Conservation (phyloP, 2,329 filamentous ascomycete genomes). For the Ophiostoma ips region DNA sequence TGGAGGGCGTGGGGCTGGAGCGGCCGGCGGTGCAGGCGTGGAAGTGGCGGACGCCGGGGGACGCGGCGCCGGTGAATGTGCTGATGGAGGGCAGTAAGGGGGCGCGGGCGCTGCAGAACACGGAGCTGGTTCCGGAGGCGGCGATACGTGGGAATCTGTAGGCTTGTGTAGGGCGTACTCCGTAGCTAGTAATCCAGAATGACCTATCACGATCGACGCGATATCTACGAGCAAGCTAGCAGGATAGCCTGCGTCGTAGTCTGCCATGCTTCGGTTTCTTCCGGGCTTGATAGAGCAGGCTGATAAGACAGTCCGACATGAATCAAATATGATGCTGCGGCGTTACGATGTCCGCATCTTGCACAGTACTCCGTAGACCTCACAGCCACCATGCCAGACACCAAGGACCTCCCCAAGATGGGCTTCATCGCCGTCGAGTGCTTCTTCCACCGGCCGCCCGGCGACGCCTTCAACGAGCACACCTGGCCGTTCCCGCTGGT, state of each 20-base stretch:
- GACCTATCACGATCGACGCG: no score
- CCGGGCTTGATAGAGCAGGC: not conserved
- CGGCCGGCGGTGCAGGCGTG: conserved; percentile 12
- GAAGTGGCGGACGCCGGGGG: conserved; percentile 9
- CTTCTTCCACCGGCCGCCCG: not conserved
- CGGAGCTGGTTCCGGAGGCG: conserved; percentile 5
- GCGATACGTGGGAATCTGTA: not conserved
- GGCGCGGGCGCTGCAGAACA: conserved; percentile 11
- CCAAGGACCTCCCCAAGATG: not conserved
- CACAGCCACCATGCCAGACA: not conserved
- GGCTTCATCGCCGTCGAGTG: not conserved
- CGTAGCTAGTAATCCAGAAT: no score
- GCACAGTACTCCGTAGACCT: no score
- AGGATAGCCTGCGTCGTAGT: not conserved
- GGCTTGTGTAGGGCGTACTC: not conserved
- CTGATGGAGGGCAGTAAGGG: conserved; percentile 15
- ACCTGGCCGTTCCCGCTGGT: not conserved
- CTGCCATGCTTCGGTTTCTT: not conserved
- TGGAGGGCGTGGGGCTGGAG: conserved; percentile 23
- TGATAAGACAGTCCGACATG: not conserved
- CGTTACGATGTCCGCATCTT: no score
- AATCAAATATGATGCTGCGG: no score
- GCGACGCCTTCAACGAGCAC: not conserved
- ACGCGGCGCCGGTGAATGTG: conserved; percentile 5
- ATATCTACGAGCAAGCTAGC: no score